phyloP scores from a whole-genome alignment of 768 basidiomycete genomes.

The Symmetrospora coprosmae region DNA sequence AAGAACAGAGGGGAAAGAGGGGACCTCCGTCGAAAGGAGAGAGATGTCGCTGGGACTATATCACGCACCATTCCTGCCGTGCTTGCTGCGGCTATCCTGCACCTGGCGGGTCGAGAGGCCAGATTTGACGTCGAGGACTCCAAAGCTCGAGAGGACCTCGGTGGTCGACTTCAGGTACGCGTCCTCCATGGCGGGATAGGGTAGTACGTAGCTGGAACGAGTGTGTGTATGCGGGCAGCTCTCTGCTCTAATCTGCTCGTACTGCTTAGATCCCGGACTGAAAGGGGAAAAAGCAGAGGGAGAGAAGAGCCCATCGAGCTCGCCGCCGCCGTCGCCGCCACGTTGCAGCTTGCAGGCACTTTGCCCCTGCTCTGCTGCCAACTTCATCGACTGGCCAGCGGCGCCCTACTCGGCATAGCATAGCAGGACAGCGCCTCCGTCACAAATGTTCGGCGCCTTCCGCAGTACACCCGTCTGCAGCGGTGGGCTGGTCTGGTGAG shows the following conservation, averaged over 20 bases:
- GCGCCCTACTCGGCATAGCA: background rate
- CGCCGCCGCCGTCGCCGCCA: too few species aligned
- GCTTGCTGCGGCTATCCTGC: background rate
- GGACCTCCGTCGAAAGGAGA: background rate
- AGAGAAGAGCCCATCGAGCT: too few species aligned
- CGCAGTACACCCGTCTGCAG: slow-evolving; percentile 38
- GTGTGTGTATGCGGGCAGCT: too few species aligned
- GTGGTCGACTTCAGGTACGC: slow-evolving; percentile 4
- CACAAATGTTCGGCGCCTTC: slow-evolving; percentile 75
- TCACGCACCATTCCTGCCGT: slow-evolving; percentile 22
- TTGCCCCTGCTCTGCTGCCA: background rate
- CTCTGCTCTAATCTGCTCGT: too few species aligned
- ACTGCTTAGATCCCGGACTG: too few species aligned
- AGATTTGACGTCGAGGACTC: slow-evolving; percentile 5
- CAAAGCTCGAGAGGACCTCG: slow-evolving; percentile 18
- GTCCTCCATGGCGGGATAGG: slow-evolving; percentile 18
- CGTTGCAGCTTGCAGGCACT: background rate
- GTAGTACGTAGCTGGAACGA: too few species aligned
- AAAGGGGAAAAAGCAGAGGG: background rate
- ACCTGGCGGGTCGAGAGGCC: slow-evolving; percentile 15
- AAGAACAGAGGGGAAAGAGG: background rate
- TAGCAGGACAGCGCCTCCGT: background rate
- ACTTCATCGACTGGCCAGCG: too few species aligned
- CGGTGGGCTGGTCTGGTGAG: slow-evolving; percentile 50
- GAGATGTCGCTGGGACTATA: too few species aligned